Evolutionary conservation across 2,329 filamentous ascomycete species (phyloP), one percentile per base, ranked within the genome.

Genomic region (Zalaria sp.): DNA sequence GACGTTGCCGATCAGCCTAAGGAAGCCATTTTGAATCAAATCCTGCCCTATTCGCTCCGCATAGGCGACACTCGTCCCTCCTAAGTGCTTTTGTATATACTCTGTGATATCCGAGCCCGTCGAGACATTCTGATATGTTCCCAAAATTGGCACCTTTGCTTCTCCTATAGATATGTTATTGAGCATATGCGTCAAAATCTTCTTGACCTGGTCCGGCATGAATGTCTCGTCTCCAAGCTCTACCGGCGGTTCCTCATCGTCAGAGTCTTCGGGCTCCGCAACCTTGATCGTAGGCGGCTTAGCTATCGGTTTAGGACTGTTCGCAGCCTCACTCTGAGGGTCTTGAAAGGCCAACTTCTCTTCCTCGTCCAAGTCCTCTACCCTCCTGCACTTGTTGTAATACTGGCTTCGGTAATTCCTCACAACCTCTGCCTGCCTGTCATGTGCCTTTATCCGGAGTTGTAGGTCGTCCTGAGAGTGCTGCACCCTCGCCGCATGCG

Each of bases 281-380:
- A 96, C 79, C 61, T 95, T 93, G 63, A 98, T 93, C 57, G 87
- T 88, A 36, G 84, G 83, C 34, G 86, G 82, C 31, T 35, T 69
- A 59, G 59, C 78, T 69, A 34, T 41, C 47, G 71, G 50, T 57
- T 69, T 61, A 42, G 70, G 65, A 59, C 74, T 71, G 54, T 63
- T 58, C 5, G 60, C 56, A 11, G 56, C 59, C 47, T 71, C 63
- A 40, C 59, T 70, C 46, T 74, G 69, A 4, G 87, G 86, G 50
- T 88, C 86, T 61, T 94, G 87, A 64, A 98, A 98, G 34, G 88
- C 91, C 42, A 98, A 74, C 65, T 98, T 96, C 62, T 95, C 94
- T 68, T 98, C 93, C 64, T 98, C 91, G 60, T 98, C 91, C 46
- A 96, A 67, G 58, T 98, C 91, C 60, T 98, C 93, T 5, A 96